A percentile compares a stretch with the other conserved stretches of the same genome.
phyloP scores from a whole-genome alignment of 768 basidiomycete species.

The Pleurotus eryngii region DNA sequence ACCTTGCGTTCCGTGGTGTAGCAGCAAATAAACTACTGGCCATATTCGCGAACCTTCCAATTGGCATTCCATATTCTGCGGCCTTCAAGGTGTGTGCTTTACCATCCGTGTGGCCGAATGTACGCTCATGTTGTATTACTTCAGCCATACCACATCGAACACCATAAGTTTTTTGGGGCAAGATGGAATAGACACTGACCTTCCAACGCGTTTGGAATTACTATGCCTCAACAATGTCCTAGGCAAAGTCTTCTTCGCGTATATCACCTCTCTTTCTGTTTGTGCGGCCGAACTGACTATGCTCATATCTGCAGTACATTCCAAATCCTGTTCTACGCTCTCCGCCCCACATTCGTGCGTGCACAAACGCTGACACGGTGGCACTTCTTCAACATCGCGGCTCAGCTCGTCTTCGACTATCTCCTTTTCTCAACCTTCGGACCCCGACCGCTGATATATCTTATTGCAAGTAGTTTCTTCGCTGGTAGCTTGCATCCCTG shows the following conservation, averaged over 20 bases:
- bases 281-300: not conserved
- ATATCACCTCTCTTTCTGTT: slow-evolving; percentile 24
- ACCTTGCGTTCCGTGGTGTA: slow-evolving; percentile 86
- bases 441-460: slow-evolving; percentile 62
- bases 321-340: slow-evolving; percentile 97
- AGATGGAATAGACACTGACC: slow-evolving; percentile 94
- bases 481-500: slow-evolving; percentile 95
- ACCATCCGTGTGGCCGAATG: too few relatives aligned
- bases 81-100: slow-evolving; percentile 75
- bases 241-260: slow-evolving; percentile 98
- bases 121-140: not conserved
- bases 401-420: slow-evolving; percentile 72
- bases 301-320: slow-evolving; percentile 62
- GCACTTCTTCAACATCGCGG: slow-evolving; percentile 77
- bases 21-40: slow-evolving; percentile 83
- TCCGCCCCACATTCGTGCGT: slow-evolving; percentile 91
- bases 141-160: slow-evolving; percentile 90
- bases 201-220: slow-evolving; percentile 85
- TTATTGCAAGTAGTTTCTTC: slow-evolving; percentile 89
- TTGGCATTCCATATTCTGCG: slow-evolving; percentile 92
- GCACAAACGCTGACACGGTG: slow-evolving; percentile 76
- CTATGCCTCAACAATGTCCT: slow-evolving; percentile 89
- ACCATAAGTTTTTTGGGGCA: slow-evolving; percentile 93
- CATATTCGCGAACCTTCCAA: slow-evolving; percentile 89
- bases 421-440: slow-evolving; percentile 49